phyloP scores from a whole-genome alignment of 768 basidiomycete genomes.

The Infundibulicybe gibba region DNA sequence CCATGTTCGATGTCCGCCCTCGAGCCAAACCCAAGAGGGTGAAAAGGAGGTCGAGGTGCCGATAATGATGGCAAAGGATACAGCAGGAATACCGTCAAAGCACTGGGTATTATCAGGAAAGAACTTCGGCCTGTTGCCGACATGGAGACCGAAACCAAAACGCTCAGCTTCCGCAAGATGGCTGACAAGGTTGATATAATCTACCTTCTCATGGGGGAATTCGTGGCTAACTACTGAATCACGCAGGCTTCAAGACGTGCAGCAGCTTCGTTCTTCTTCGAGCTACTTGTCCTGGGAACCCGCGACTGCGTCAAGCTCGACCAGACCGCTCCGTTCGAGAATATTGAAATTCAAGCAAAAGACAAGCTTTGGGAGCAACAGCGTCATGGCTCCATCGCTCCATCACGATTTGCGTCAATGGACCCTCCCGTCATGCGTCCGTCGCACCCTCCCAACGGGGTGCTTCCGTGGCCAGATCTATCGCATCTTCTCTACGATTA shows the following conservation, averaged over 20 bases:
- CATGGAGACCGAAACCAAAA: slow-evolving; percentile 50
- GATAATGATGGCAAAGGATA: slow-evolving; percentile 69
- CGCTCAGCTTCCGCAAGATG: slow-evolving; percentile 75
- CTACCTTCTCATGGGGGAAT: neutral
- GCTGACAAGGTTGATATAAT: slow-evolving; percentile 62
- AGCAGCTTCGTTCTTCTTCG: slow-evolving; percentile 97
- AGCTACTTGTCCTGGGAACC: slow-evolving; percentile 90
- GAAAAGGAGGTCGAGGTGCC: slow-evolving; percentile 33
- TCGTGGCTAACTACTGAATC: slow-evolving; percentile 2
- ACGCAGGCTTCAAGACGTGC: slow-evolving; percentile 83
- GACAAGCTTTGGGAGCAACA: slow-evolving; percentile 83
- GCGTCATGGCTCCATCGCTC: slow-evolving; percentile 23
- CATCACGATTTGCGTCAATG: slow-evolving; percentile 21
- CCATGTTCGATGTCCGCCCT: slow-evolving; percentile 69
- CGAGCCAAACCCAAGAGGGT: slow-evolving; percentile 47
- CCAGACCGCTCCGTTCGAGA: slow-evolving; percentile 74
- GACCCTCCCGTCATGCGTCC: slow-evolving; percentile 16
- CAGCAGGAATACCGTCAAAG: slow-evolving; percentile 88
- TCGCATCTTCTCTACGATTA: slow-evolving; percentile 38
- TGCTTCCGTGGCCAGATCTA: slow-evolving; percentile 29
- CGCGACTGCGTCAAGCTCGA: slow-evolving; percentile 84
- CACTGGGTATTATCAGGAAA: slow-evolving; percentile 68
- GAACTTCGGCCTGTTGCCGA: slow-evolving; percentile 57
- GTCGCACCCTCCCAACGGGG: slow-evolving; percentile 13
- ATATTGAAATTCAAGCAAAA: slow-evolving; percentile 82